Evolutionary conservation across 495 filamentous ascomycete genomes (phyloP), one percentile per base, ranked within the genome.

Genomic region (Peziza echinospora): DNA sequence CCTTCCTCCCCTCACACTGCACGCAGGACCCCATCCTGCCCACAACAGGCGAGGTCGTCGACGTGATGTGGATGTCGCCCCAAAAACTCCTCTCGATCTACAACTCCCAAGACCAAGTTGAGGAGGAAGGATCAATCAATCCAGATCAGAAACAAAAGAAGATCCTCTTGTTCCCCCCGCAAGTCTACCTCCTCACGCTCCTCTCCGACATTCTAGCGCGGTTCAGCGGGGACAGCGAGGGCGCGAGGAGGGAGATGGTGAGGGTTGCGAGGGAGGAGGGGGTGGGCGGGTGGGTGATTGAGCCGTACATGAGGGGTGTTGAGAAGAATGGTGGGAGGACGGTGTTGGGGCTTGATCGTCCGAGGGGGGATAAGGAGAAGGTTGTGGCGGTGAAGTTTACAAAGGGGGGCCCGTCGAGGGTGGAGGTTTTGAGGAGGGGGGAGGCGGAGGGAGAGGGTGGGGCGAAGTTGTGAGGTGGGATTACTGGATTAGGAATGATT

Each of bases 161-260:
- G 30, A 76, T 94, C 40, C 78, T 91, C 45, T 66, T 97, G 0
- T 93, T 84, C 54, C 89, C 89, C 23, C 89, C 89, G 2, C 89
- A 97, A 53, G 81, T 76, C 59, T 80, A 85, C 52, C 71, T 97
- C 30, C 30, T 37, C 3, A 37, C 30, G 13, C 13, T 17, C 3
- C 30, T 37, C 30, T 4, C 30, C 3, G 13, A 11, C n/a, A n/a
- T n/a, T n/a, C n/a, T n/a, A n/a, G n/a, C n/a, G n/a, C n/a, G n/a
- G n/a, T n/a, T n/a, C n/a, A n/a, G n/a, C n/a, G n/a, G n/a, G n/a
- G n/a, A n/a, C n/a, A n/a, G n/a, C n/a, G n/a, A n/a, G n/a, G n/a
- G n/a, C n/a, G n/a, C n/a, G n/a, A n/a, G n/a, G n/a, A n/a, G n/a
- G n/a, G n/a, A n/a, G n/a, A n/a, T n/a, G n/a, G n/a, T n/a, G n/a